A percentile compares a stretch with the other conserved stretches of the same genome.
Evolutionary conservation across 345 rosid genomes (phyloP).

Genomic region (Carallia brachiata): DNA sequence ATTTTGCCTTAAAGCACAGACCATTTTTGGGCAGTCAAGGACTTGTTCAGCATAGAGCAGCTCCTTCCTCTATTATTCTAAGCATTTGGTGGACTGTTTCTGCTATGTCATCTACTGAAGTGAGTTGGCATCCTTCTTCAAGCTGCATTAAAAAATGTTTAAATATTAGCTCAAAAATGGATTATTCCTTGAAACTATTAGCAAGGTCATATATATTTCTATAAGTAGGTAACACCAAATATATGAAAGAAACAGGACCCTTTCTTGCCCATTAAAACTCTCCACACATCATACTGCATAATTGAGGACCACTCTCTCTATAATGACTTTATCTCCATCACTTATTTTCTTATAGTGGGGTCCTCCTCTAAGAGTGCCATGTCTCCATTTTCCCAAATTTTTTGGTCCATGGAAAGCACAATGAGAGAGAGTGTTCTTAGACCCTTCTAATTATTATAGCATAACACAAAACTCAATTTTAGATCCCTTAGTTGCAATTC

Average conservation of each 20-base stretch:
- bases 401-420: too few species aligned
- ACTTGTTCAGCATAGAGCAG: conserved; percentile 23
- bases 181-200: conserved; percentile 10
- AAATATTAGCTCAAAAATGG: conserved; percentile 18
- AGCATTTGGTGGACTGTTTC: conserved; percentile 85
- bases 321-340: neutral
- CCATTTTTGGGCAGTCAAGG: conserved; percentile 19
- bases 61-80: conserved; percentile 57
- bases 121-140: conserved; percentile 90
- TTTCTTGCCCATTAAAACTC: too few species aligned
- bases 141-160: conserved; percentile 40
- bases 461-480: too few species aligned
- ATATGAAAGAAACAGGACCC: neutral
- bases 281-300: conserved; percentile 6
- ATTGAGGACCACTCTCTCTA: conserved; percentile 19
- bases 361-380: too few species aligned
- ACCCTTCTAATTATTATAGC: too few species aligned
- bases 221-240: conserved; percentile 3
- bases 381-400: too few species aligned
- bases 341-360: neutral
- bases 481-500: too few species aligned
- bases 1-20: conserved; percentile 7
- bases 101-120: conserved; percentile 83
- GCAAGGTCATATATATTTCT: conserved; percentile 1
- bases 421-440: too few species aligned